Percentiles rank a stretch among this genome's conserved stretches.
Conservation (phyloP, 177 flowering plant genomes). For the Vitis hybrid region DNA sequence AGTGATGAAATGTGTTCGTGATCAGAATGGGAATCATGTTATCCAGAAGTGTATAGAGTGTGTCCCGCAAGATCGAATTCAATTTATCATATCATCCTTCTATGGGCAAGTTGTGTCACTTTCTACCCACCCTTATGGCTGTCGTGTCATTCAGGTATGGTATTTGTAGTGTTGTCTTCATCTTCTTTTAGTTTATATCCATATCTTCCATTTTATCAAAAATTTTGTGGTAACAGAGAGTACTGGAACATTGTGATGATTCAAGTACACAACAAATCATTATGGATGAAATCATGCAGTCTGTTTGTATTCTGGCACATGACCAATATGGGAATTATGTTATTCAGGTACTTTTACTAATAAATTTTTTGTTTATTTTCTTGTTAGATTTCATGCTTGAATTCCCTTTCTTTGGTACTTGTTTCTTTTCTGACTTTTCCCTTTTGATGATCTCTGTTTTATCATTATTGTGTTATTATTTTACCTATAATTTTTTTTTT, state of each 20-base stretch:
- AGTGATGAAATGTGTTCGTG: conserved; percentile 89
- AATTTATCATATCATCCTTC: conserved; percentile 77
- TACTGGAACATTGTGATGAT: conserved; percentile 84
- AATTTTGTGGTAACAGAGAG: conserved; percentile 55
- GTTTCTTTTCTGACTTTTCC: background rate
- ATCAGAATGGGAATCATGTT: conserved; percentile 98
- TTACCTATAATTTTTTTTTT: background rate
- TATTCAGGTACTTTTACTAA: conserved; percentile 63
- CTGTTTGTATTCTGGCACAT: conserved; percentile 72
- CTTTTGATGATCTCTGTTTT: background rate
- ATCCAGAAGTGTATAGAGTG: conserved; percentile 94
- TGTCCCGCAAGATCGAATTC: conserved; percentile 83
- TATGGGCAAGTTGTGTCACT: conserved; percentile 81
- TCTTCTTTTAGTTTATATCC: conserved; percentile 1
- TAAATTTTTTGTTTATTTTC: background rate
- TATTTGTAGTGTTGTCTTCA: background rate
- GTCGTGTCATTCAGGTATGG: conserved; percentile 92
- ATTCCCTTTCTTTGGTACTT: background rate
- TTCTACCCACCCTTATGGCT: conserved; percentile 92
- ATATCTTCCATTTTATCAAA: background rate
- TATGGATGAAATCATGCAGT: conserved; percentile 88
- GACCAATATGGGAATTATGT: conserved; percentile 98
- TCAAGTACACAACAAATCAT: conserved; percentile 58
- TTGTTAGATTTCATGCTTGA: no score
- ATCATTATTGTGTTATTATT: background rate